Evolutionary conservation across 169 alveolate species (phyloP).

Genomic region (Fabrea salina): DNA sequence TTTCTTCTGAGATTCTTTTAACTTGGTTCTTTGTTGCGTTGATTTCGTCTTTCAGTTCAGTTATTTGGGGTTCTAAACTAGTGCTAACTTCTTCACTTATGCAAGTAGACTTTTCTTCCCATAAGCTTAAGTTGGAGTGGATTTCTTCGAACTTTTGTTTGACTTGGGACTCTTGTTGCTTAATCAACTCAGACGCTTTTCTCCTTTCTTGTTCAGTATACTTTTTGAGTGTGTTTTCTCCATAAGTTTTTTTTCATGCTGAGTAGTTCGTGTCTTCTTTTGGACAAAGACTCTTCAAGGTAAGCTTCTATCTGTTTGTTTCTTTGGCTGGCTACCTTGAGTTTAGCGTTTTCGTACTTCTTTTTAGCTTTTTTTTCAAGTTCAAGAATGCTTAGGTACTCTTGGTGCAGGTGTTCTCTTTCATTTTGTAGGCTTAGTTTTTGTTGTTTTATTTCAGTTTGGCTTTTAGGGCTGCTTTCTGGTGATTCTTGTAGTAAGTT

Average conservation of each 20-base stretch:
- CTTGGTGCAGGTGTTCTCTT: conserved; percentile 15
- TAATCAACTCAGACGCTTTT: neutral
- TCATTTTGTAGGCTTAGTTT: neutral
- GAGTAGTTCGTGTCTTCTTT: neutral
- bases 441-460: too few species aligned
- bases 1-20: neutral
- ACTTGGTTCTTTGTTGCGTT: neutral
- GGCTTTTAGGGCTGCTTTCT: neutral
- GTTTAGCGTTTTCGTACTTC: conserved; percentile 22
- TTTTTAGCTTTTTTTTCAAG: conserved; percentile 17
- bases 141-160: conserved; percentile 10
- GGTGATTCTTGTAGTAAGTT: neutral
- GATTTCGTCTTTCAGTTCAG: neutral
- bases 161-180: neutral
- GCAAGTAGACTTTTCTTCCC: too few species aligned
- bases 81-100: neutral
- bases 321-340: neutral
- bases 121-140: neutral
- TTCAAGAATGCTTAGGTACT: neutral
- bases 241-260: conserved; percentile 20
- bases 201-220: neutral
- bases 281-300: neutral
- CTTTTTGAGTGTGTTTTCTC: conserved; percentile 10
- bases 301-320: neutral
- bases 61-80: neutral